Evolutionary conservation across 2,329 filamentous ascomycete species (phyloP).

Genomic region (Blastomyces gilchristii): DNA sequence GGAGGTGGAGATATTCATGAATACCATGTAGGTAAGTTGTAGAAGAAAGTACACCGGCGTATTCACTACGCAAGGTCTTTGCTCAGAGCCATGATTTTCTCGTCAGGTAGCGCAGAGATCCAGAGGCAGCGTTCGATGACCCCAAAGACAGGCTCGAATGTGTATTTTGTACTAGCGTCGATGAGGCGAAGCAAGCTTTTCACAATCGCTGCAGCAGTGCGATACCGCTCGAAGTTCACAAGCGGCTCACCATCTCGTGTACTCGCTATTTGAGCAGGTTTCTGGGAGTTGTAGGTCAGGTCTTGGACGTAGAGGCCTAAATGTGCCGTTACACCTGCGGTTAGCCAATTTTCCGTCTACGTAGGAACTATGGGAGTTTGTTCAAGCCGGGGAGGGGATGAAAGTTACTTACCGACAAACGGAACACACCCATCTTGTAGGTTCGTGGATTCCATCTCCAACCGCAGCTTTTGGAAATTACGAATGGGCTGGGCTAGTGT

Average conservation of each 20-base stretch:
- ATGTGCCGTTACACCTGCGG: neutral
- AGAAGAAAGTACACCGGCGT: neutral
- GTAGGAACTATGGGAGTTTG: neutral
- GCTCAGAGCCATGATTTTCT: constrained; percentile 43
- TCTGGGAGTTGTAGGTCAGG: constrained; percentile 57
- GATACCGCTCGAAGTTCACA: constrained; percentile 57
- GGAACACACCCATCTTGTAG: constrained; percentile 54
- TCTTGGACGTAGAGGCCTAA: constrained; percentile 55
- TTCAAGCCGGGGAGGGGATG: neutral
- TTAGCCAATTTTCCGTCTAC: constrained; percentile 1
- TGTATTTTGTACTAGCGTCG: constrained; percentile 54
- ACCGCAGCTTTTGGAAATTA: constrained; percentile 53
- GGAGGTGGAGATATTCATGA: neutral
- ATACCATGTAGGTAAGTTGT: neutral
- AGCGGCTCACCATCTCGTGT: constrained; percentile 43
- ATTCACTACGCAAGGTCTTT: constrained; percentile 26
- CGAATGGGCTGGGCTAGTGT: constrained; percentile 50
- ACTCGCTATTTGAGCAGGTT: constrained; percentile 47
- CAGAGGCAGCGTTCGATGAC: constrained; percentile 54
- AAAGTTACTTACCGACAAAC: constrained; percentile 45
- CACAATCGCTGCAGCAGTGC: constrained; percentile 54
- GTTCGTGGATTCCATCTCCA: constrained; percentile 53
- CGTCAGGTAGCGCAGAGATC: constrained; percentile 51
- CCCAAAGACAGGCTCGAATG: constrained; percentile 47
- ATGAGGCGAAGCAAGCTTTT: constrained; percentile 54